A percentile compares a stretch with the other conserved stretches of the same genome.
These are phyloP conservation scores for Magnusiomyces suaveolens DNA, from an alignment of 1,139 yeast genomes.

Conservation along the genomic window DNA sequence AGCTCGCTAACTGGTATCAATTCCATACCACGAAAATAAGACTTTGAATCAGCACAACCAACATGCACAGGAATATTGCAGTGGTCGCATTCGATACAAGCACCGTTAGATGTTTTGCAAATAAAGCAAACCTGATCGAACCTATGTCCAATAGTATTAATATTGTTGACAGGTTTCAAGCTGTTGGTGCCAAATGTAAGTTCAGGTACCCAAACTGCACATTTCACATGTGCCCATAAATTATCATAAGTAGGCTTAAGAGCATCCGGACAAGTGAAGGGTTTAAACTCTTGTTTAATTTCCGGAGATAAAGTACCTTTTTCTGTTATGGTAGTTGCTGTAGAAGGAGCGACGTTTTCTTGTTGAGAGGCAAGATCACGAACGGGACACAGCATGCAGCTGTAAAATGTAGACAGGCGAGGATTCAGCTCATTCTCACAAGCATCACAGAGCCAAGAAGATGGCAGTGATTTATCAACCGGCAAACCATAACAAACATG, in stretches of 20 bases:
- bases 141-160: conserved; percentile 23
- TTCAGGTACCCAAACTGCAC: conserved; percentile 50
- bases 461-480: conserved; percentile 1
- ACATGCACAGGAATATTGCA: conserved; percentile 44
- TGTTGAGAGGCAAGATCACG: conserved; percentile 29
- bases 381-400: conserved; percentile 59
- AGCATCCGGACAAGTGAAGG: conserved; percentile 47
- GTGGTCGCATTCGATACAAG: conserved; percentile 35
- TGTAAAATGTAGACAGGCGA: conserved; percentile 44
- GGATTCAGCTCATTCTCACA: conserved; percentile 68
- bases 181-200: conserved; percentile 34
- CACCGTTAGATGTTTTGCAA: conserved; percentile 39
- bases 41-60: conserved; percentile 48
- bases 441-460: conserved; percentile 68
- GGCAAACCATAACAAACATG: conserved; percentile 55
- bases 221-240: conserved; percentile 72
- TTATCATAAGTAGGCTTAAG: conserved; percentile 62
- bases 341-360: neutral
- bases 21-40: conserved; percentile 30
- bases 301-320: conserved; percentile 11
- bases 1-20: conserved; percentile 19
- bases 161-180: conserved; percentile 40
- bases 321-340: neutral
- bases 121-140: conserved; percentile 30
- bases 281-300: conserved; percentile 35